Evolutionary conservation across 2,329 filamentous ascomycete species (phyloP), one percentile per base, ranked within the genome.

Genomic region (Cordyceps tenuipes): DNA sequence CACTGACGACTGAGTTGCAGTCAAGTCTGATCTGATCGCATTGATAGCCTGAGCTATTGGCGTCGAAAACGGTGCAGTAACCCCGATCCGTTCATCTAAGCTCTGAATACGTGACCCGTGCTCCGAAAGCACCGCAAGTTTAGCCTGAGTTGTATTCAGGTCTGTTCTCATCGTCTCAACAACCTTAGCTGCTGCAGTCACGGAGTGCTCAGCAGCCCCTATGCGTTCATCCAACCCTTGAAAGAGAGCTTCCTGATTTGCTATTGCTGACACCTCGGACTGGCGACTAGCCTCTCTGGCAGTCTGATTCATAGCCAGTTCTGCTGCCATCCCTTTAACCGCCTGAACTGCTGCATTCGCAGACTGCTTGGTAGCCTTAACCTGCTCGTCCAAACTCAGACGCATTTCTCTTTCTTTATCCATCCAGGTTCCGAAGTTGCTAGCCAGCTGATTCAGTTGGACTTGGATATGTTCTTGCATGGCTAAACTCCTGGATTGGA

Each of bases 371-470:
- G 50, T 36, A 7, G 64, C 49, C 17, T 55, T 61, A 34, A 64
- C 46, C 31, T 62, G 53, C 17, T 39, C 21, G 9, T 66, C 62
- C 6, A 65, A 26, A 19, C 59, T 34, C 19, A 62, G 55, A 31
- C 63, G 61, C 31, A 48, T 47, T 2, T 23, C 8, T 36, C 64
- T 63, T 47, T 68, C 68, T 10, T 60, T 53, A 13, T 68, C 63
- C 7, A 72, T 56, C 7, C 66, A 62, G 5, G 19, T n/a, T 7
- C 64, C 63, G 17, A 57, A 50, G 3, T 21, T 3, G 3, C 19
- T 34, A 34, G 34, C 34, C 7, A 50, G 21, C 21, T 9, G 21
- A 15, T 29, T 41, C 3, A 57, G 34, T 21, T 6, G 9, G 23
- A 2, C 50, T 50, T 50, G 46, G 21, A 57, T 10, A 31, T 29